Evolutionary conservation across 2,329 filamentous ascomycete genomes (phyloP).

Genomic region (Fusarium anguioides): DNA sequence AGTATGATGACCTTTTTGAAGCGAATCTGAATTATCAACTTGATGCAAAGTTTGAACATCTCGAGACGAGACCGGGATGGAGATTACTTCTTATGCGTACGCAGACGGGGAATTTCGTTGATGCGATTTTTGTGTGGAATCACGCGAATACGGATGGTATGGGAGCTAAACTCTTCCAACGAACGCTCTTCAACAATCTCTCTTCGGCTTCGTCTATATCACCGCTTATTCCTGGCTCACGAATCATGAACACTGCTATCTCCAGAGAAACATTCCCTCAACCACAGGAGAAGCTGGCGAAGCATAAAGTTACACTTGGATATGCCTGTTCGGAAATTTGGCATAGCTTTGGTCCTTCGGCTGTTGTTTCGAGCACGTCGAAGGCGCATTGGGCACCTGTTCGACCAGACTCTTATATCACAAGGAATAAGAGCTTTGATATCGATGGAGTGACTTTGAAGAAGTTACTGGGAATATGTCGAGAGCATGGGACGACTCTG

Average conservation of each 20-base stretch:
- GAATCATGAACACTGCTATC: not conserved
- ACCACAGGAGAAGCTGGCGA: slow-evolving; percentile 5
- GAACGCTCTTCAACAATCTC: not conserved
- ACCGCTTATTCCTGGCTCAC: not conserved
- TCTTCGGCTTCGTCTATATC: not conserved
- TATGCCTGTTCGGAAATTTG: slow-evolving; percentile 3
- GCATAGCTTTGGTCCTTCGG: not conserved
- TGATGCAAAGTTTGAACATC: not conserved
- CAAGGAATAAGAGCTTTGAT: not conserved
- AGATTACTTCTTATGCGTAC: slow-evolving; percentile 4
- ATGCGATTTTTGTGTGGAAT: slow-evolving; percentile 9
- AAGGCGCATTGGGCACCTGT: slow-evolving; percentile 8
- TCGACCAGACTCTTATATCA: not conserved
- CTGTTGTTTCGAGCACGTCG: not conserved
- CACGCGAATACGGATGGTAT: not conserved
- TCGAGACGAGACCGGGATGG: not conserved
- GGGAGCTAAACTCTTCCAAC: slow-evolving; percentile 4
- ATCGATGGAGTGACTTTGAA: not conserved
- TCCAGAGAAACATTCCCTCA: not conserved
- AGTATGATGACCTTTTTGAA: not conserved
- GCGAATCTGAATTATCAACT: slow-evolving; percentile 8
- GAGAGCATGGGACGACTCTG: not conserved
- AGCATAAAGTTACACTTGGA: not conserved
- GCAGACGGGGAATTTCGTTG: not conserved
- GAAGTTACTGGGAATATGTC: not conserved